phyloP scores from a whole-genome alignment of 768 basidiomycete species.

The Russula virescens region DNA sequence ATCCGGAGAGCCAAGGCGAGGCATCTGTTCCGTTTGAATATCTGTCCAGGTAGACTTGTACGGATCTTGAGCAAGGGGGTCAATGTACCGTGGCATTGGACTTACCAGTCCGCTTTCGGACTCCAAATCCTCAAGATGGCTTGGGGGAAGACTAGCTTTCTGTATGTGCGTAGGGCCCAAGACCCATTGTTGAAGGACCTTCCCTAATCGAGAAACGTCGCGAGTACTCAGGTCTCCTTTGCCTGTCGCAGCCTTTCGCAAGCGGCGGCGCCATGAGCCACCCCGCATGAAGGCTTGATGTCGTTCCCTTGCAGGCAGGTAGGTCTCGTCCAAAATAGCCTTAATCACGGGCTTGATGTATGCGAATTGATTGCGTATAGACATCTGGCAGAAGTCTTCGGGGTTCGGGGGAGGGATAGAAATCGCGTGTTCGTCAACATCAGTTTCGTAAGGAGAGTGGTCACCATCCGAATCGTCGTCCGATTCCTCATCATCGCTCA shows the following conservation, averaged over 20 bases:
- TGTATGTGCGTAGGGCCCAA: conserved; percentile 21
- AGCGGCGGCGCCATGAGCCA: conserved; percentile 40
- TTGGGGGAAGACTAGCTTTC: not conserved
- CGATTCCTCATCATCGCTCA: conserved; percentile 37
- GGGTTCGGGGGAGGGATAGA: conserved; percentile 42
- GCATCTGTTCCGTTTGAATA: conserved; percentile 1
- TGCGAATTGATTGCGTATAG: conserved; percentile 53
- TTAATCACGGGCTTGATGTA: conserved; percentile 60
- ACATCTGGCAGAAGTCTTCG: conserved; percentile 42
- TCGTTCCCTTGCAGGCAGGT: conserved; percentile 44
- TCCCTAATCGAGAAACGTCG: conserved; percentile 37
- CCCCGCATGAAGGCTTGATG: conserved; percentile 57
- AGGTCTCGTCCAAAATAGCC: conserved; percentile 52
- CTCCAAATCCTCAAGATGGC: conserved; percentile 8
- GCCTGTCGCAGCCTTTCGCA: conserved; percentile 33
- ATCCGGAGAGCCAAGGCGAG: not conserved
- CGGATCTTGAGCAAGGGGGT: not conserved
- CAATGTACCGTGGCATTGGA: not conserved
- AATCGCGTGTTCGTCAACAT: conserved; percentile 36
- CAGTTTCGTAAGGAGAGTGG: conserved; percentile 27
- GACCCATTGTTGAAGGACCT: conserved; percentile 31
- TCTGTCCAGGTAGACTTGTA: conserved; percentile 11
- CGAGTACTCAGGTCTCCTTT: conserved; percentile 36
- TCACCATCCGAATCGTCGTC: conserved; percentile 28
- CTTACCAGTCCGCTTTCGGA: conserved; percentile 15